Percentiles rank a stretch among this genome's conserved stretches.
phyloP scores from a whole-genome alignment of 768 basidiomycete species.

The Kwoniella dendrophila region DNA sequence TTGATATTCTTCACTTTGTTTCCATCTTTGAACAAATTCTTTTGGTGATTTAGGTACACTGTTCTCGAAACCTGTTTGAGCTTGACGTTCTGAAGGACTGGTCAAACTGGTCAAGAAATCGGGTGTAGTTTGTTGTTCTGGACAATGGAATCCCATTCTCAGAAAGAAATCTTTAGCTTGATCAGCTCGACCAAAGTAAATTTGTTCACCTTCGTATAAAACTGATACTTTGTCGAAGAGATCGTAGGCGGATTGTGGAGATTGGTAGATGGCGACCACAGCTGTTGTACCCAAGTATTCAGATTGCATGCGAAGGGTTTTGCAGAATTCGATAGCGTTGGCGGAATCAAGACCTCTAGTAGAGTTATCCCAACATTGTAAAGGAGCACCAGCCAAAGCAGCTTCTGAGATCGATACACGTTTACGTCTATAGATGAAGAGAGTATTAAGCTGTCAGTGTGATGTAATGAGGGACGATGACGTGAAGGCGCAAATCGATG shows the following conservation, averaged over 20 bases:
- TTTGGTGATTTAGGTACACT: constrained; percentile 71
- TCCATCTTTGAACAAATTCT: constrained; percentile 62
- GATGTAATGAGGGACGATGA: not conserved
- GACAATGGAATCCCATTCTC: constrained; percentile 60
- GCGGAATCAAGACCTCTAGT: constrained; percentile 57
- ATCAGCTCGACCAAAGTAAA: constrained; percentile 60
- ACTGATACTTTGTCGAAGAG: constrained; percentile 61
- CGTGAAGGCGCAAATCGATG: too few relatives aligned
- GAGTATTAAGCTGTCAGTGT: too few relatives aligned
- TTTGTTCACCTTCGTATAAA: constrained; percentile 61
- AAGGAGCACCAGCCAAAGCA: constrained; percentile 66
- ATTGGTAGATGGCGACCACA: constrained; percentile 61
- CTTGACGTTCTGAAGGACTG: constrained; percentile 81
- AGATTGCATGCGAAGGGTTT: constrained; percentile 58
- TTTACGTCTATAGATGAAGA: constrained; percentile 59
- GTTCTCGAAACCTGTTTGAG: constrained; percentile 65
- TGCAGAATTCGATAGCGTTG: constrained; percentile 61
- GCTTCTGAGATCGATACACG: constrained; percentile 83
- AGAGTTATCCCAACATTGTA: constrained; percentile 73
- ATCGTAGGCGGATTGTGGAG: constrained; percentile 59
- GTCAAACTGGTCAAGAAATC: constrained; percentile 63
- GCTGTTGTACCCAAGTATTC: constrained; percentile 59
- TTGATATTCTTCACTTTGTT: constrained; percentile 64
- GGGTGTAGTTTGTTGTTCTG: constrained; percentile 60
- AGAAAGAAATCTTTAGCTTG: constrained; percentile 60